A percentile compares a stretch with the other conserved stretches of the same genome.
phyloP scores from a whole-genome alignment of 495 filamentous ascomycete genomes.

The Neurospora sp. region DNA sequence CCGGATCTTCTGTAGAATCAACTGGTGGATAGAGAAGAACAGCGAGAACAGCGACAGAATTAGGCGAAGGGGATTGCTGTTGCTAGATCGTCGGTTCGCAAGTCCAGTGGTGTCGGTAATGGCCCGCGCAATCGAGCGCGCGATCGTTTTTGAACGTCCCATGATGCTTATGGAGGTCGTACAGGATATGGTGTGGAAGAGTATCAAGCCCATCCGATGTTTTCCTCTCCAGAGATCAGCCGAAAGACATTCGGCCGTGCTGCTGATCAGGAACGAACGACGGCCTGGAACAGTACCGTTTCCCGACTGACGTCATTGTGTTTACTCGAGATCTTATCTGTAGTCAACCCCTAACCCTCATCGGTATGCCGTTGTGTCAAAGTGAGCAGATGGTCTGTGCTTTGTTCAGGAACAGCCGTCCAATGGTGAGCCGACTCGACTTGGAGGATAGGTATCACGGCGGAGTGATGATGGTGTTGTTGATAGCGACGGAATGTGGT shows the following conservation, averaged over 20 bases:
- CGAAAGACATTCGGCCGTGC: neutral
- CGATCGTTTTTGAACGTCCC: slow-evolving; percentile 21
- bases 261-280: neutral
- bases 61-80: slow-evolving; percentile 7
- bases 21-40: slow-evolving; percentile 30
- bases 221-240: neutral
- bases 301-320: neutral
- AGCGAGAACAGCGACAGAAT: slow-evolving; percentile 22
- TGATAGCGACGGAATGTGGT: neutral
- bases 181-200: neutral
- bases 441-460: neutral
- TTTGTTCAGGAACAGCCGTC: neutral
- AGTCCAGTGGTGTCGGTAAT: slow-evolving; percentile 19
- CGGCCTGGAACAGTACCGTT: neutral
- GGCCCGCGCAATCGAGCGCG: slow-evolving; percentile 27
- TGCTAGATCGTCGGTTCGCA: neutral
- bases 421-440: neutral
- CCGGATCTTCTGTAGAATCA: slow-evolving; percentile 26
- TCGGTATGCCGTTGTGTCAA: neutral
- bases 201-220: neutral
- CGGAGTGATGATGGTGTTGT: neutral
- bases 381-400: neutral
- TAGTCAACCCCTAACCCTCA: neutral
- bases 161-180: slow-evolving; percentile 3
- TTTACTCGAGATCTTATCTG: neutral